Base-by-base conservation (phyloP, 140 eudicot genomes). In the Ambrosia hybrid region DNA sequence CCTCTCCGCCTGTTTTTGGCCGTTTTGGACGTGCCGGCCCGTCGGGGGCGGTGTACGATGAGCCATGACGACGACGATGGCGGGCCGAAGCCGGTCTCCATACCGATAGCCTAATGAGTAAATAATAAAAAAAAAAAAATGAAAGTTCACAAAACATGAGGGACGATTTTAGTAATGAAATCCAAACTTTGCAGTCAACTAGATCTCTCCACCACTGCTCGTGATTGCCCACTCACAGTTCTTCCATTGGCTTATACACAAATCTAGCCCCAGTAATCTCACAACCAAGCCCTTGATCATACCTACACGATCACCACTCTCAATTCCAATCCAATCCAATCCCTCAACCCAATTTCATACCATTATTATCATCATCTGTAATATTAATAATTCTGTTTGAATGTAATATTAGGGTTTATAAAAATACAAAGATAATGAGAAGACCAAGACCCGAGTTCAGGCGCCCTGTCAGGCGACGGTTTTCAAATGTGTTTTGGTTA, bases 381-480 rank as follows among this genome's bases (percentile, higher is more conserved):
- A 43, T 43, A 6, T 3, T 30, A 30, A 30, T 30, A 43, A 14
- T 15, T 14, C 41, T 51, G 46, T 10, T 45, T 45, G 74, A 62
- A 76, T 76, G 80, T 48, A 48, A 59, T 21, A 58, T 59, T 58
- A 76, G 70, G 80, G 80, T 59, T 76, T 38, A 33, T 60, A 65
- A 3, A 21, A 51, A 79, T 9, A 41, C 48, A 8, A 41, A 41
- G 67, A 17, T 61, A n/a, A 88, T 88, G 91, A 81, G 91, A 79
- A 80, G 96, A 53, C 85, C 82, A 57, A 79, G 89, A 9, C 79
- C 85, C 52, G 96, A 89, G 82, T 86, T 88, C 30, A 84, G 96
- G 75, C 89, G 97, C 52, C 93, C 84, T 0, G 78, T 60, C 65
- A 56, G 88, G 69, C 89, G 93, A 85, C 77, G 92, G 45, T 71